Evolutionary conservation across 805 yeast genomes (phyloP), one percentile per base, ranked within the genome.

Genomic region (Candida railenensis): DNA sequence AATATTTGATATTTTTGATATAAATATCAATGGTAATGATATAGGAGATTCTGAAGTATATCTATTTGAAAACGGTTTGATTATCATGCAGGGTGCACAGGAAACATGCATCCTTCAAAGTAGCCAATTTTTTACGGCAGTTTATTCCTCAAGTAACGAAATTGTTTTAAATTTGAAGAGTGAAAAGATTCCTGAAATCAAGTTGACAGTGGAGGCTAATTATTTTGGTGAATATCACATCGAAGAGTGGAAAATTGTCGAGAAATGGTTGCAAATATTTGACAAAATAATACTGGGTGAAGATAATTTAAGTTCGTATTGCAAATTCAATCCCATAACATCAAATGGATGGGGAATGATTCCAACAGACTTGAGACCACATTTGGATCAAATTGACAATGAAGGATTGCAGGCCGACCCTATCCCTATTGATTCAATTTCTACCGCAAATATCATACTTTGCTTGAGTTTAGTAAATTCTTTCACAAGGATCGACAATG

Each of bases 381-480:
- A 14, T 14, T 5, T 14, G 15, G 16, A 25, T 25, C 8, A 8
- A 15, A 33, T 33, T 11, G 14, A 14, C 15, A 14, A 33, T 7
- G 5, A 7, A 33, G 16, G 5, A 33, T 15, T 14, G 14, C 36
- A 33, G 16, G n/a, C n/a, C 15, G 5, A 11, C 36, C 4, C 36
- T 4, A 14, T 37, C 11, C 28, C 39, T 8, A 16, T 36, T 20
- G 39, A 36, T 15, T 12, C 14, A 7, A 19, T 36, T 7, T 11
- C 30, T 4, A 20, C 40, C 7, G 40, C 30, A 9, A 37, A 37
- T 16, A 20, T 37, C 16, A 20, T 37, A 9, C 9, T 37, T 14
- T 37, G 40, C 21, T 7, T 37, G 11, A 71, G 77, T 12, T 49
- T 78, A 30, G 60, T 67, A 40, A 74, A 74, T 48, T 51, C 56